phyloP scores from a whole-genome alignment of 2,329 filamentous ascomycete species.

The Plenodomus lindquistii region DNA sequence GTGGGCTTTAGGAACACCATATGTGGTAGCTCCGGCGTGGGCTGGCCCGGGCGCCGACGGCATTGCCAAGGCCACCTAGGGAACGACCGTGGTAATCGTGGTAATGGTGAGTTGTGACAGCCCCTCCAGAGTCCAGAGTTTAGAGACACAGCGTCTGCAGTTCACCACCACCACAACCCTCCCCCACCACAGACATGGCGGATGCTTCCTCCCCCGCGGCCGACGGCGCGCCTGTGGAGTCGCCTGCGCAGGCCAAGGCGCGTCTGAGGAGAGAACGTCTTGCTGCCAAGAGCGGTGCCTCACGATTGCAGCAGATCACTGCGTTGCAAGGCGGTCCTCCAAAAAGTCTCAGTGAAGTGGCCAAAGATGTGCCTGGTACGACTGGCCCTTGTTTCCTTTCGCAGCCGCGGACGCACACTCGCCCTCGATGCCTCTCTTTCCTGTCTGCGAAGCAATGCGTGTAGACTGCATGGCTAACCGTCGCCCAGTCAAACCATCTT shows the following conservation, averaged over 20 bases:
- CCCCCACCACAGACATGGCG: slow-evolving; percentile 22
- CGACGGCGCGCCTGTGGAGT: slow-evolving; percentile 30
- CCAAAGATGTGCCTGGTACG: slow-evolving; percentile 43
- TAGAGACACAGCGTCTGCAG: too few species aligned
- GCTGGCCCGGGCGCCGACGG: too few species aligned
- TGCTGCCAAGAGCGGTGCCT: slow-evolving; percentile 74
- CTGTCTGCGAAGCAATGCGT: neutral
- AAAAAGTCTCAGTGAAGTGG: slow-evolving; percentile 38
- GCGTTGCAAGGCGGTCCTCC: slow-evolving; percentile 62
- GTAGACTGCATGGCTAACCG: slow-evolving; percentile 22
- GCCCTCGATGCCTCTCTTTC: neutral
- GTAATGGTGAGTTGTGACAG: too few species aligned
- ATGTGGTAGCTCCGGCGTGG: too few species aligned
- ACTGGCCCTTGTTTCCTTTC: slow-evolving; percentile 9
- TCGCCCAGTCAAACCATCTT: slow-evolving; percentile 27
- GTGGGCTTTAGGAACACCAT: too few species aligned
- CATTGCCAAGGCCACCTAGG: too few species aligned
- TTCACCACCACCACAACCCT: neutral
- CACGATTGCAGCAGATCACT: slow-evolving; percentile 75
- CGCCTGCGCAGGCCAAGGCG: slow-evolving; percentile 60
- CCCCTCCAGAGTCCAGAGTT: too few species aligned
- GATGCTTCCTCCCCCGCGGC: slow-evolving; percentile 25
- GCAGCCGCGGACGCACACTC: slow-evolving; percentile 9
- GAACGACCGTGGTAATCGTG: too few species aligned
- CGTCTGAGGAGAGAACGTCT: slow-evolving; percentile 77